These are phyloP conservation scores for Tephrocybe sp. DNA, from an alignment of 768 basidiomycete species.

Conservation along the genomic window DNA sequence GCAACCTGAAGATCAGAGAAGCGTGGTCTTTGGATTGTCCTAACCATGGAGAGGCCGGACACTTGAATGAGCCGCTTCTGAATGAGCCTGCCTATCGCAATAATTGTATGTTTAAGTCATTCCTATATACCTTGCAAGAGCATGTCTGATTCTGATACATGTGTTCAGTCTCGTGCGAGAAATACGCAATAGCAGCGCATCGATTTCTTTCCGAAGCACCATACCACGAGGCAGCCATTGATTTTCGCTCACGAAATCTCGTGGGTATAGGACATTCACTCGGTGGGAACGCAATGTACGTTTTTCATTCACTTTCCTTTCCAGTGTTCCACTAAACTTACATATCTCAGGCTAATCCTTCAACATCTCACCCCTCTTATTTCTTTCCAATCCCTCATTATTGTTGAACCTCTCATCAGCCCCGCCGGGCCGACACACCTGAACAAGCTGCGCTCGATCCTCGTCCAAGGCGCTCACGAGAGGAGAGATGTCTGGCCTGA, in stretches of 20 bases:
- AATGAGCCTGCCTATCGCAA: constrained; percentile 40
- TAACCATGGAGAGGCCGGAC: constrained; percentile 64
- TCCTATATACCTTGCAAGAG: not conserved
- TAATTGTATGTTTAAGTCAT: constrained; percentile 38
- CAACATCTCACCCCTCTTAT: constrained; percentile 45
- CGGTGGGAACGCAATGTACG: constrained; percentile 63
- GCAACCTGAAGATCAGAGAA: constrained; percentile 41
- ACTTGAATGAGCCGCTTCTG: constrained; percentile 49
- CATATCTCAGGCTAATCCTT: constrained; percentile 44
- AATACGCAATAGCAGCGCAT: constrained; percentile 57
- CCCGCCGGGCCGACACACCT: constrained; percentile 45
- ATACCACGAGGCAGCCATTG: constrained; percentile 35
- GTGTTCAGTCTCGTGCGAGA: constrained; percentile 62
- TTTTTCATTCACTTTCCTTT: constrained; percentile 10
- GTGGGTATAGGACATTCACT: constrained; percentile 70
- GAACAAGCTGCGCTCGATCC: constrained; percentile 32
- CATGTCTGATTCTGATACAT: constrained; percentile 1
- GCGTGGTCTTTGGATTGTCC: constrained; percentile 73
- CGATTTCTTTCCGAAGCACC: constrained; percentile 49
- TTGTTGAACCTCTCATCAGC: constrained; percentile 65
- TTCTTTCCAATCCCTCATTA: constrained; percentile 48
- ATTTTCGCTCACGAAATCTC: constrained; percentile 49
- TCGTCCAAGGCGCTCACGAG: constrained; percentile 47
- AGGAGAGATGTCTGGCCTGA: constrained; percentile 53
- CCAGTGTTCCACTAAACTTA: not conserved